phyloP scores from a whole-genome alignment of 305 asterid species.

The Solanum hybrid region DNA sequence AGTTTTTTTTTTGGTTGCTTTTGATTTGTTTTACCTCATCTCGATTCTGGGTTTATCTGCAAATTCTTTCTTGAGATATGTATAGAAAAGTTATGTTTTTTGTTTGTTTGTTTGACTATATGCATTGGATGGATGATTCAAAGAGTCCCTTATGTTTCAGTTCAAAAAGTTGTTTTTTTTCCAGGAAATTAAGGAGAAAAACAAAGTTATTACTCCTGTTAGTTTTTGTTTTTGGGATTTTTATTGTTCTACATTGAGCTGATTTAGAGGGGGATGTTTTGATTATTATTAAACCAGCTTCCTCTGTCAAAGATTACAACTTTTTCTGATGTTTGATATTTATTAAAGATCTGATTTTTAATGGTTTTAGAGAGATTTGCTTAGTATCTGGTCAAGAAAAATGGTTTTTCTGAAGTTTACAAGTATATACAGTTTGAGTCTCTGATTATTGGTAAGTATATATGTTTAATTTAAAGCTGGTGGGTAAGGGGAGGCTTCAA shows the following conservation, averaged over 20 bases:
- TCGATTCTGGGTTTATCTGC: slow-evolving; percentile 21
- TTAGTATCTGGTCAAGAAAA: neutral
- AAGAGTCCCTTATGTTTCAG: neutral
- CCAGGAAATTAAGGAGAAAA: neutral
- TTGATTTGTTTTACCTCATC: neutral
- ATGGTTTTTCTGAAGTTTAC: neutral
- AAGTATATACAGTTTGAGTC: neutral
- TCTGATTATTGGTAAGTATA: neutral
- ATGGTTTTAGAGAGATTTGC: neutral
- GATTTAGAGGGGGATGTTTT: neutral
- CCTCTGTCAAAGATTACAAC: neutral
- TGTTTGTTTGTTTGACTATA: neutral
- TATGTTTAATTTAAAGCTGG: neutral
- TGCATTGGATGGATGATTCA: neutral
- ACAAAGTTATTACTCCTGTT: neutral
- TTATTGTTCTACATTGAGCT: neutral
- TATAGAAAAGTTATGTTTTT: neutral
- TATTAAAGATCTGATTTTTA: slow-evolving; percentile 1
- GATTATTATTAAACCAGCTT: neutral
- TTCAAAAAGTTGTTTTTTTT: neutral
- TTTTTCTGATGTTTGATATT: neutral
- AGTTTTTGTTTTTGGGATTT: neutral
- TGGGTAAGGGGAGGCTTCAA: neutral
- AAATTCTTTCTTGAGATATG: neutral
- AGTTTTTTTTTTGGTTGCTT: slow-evolving; percentile 7